Conservation (phyloP, 371 early-diverging fungal species). For the Furculomyces boomerangus region DNA sequence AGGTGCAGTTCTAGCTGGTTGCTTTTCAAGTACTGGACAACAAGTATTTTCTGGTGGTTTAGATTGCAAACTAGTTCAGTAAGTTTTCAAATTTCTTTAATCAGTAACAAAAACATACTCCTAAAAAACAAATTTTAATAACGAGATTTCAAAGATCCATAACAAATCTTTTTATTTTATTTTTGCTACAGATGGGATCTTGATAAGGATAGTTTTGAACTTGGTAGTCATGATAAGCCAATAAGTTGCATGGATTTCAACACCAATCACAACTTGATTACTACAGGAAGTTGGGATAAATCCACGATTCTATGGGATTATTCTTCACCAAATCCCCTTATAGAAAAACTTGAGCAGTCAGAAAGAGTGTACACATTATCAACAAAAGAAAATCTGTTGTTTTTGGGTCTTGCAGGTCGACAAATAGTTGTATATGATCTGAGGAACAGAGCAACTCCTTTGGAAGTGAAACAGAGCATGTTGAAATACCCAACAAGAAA, state of each 20-base stretch:
- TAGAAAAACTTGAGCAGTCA: constrained; percentile 11
- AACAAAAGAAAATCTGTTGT: constrained; percentile 40
- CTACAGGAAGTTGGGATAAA: constrained; percentile 85
- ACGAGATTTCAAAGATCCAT: not conserved
- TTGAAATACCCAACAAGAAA: constrained; percentile 69
- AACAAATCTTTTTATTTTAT: not conserved
- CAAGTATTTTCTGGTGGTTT: constrained; percentile 47
- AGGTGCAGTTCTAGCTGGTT: constrained; percentile 54
- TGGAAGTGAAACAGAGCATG: constrained; percentile 55
- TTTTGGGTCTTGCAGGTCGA: constrained; percentile 65
- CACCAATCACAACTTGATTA: constrained; percentile 25
- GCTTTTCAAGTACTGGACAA: constrained; percentile 33
- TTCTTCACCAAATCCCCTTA: constrained; percentile 7
- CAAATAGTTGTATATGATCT: constrained; percentile 66
- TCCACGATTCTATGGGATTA: constrained; percentile 65
- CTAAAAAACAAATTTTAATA: not conserved
- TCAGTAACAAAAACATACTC: not conserved
- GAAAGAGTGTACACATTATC: constrained; percentile 73
- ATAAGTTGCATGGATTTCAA: constrained; percentile 43
- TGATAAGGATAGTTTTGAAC: not conserved
- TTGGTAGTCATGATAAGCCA: constrained; percentile 39
- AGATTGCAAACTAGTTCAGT: constrained; percentile 41
- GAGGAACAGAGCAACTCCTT: constrained; percentile 49
- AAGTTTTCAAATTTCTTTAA: constrained; percentile 6
- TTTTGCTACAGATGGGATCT: not conserved